A percentile compares a stretch with the other conserved stretches of the same genome.
Conservation (phyloP, 169 alveolate species). For the Cyclospora cayetanensis region DNA sequence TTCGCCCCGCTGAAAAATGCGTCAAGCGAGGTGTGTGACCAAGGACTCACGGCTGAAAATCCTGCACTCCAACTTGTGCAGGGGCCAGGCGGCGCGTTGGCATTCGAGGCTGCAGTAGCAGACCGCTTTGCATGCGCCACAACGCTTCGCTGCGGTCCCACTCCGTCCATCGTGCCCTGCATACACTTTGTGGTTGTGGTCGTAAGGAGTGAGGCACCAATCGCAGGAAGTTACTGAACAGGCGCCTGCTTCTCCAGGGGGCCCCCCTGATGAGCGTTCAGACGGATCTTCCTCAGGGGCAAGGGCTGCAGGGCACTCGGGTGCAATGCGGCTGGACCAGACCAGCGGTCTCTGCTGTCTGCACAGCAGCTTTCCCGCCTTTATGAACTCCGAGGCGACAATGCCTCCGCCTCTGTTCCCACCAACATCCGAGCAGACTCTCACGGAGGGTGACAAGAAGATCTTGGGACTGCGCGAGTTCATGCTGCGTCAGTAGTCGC, state of each 20-base stretch:
- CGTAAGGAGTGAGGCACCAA: conserved; percentile 33
- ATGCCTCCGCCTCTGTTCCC: conserved; percentile 12
- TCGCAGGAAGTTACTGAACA: conserved; percentile 24
- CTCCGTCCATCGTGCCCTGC: not conserved
- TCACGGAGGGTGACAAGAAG: not conserved
- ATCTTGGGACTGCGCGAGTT: not conserved
- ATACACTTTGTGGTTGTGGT: not conserved
- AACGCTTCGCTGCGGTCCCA: conserved; percentile 23
- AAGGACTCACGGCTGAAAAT: conserved; percentile 21
- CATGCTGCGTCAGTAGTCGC: no score
- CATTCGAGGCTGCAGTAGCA: conserved; percentile 44
- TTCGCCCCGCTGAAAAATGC: no score
- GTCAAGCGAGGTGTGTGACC: no score
- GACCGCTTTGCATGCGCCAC: conserved; percentile 56
- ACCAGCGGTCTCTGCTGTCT: not conserved
- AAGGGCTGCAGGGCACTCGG: conserved; percentile 45
- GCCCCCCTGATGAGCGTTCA: not conserved
- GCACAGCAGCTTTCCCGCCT: conserved; percentile 22
- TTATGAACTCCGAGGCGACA: conserved; percentile 40
- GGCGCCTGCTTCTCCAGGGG: not conserved
- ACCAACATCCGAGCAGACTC: conserved; percentile 28
- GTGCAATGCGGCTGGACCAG: conserved; percentile 41
- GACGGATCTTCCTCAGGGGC: not conserved
- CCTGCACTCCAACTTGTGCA: conserved; percentile 6
- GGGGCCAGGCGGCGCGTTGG: conserved; percentile 36